These are phyloP conservation scores for Schwanniomyces vanrijiae DNA, from an alignment of 805 yeast genomes.

Conservation along the genomic window DNA sequence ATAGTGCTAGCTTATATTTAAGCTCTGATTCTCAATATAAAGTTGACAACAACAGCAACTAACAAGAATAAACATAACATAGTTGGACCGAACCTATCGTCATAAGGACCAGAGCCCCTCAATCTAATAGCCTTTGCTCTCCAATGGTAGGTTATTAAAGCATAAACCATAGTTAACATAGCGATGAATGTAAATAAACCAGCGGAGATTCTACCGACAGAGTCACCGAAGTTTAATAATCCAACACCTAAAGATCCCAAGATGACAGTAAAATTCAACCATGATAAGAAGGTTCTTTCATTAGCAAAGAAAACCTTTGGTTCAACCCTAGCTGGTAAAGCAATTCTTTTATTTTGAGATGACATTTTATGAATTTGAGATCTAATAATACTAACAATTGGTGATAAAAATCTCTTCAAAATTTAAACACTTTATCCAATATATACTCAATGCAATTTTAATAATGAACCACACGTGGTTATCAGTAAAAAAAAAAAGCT, in stretches of 20 bases:
- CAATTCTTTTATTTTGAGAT: constrained; percentile 72
- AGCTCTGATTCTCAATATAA: constrained; percentile 74
- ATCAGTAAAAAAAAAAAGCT: neutral
- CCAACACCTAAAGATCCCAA: constrained; percentile 97
- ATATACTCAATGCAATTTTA: neutral
- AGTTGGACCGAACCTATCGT: constrained; percentile 98
- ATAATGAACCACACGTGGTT: neutral
- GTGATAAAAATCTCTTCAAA: neutral
- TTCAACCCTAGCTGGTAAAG: constrained; percentile 96
- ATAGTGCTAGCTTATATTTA: constrained; percentile 13
- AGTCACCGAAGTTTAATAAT: constrained; percentile 92
- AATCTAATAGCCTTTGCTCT: constrained; percentile 97
- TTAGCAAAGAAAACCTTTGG: constrained; percentile 99
- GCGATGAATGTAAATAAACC: constrained; percentile 93
- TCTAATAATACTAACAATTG: neutral
- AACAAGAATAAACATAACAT: constrained; percentile 91
- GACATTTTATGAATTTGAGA: constrained; percentile 19
- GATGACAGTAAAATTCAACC: constrained; percentile 99
- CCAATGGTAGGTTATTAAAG: constrained; percentile 96
- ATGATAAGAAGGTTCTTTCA: constrained; percentile 95
- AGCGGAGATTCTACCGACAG: constrained; percentile 88
- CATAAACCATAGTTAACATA: constrained; percentile 97
- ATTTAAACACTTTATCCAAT: neutral
- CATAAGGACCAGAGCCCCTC: constrained; percentile 99
- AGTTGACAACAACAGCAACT: constrained; percentile 91